Base-by-base conservation (phyloP, 2,329 filamentous ascomycete genomes). In the Neoascochyta sp. region DNA sequence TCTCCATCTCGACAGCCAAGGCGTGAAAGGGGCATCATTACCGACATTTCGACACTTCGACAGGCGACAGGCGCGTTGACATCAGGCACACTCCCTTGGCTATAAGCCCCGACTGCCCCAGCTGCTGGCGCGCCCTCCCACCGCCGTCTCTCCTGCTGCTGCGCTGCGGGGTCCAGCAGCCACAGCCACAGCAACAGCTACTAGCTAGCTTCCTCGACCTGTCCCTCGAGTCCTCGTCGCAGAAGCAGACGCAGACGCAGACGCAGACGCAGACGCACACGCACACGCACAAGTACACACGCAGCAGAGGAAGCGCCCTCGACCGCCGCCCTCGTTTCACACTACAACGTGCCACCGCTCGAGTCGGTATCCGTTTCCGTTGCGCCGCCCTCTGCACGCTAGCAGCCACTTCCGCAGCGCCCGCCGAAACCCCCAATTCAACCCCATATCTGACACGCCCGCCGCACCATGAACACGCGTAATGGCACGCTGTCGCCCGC, bases 401-500 rank as follows among this genome's bases (percentile, higher is more conserved):
- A 44, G 45, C 36, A 34, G 36, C 32, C 27, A 45, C 43, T 42
- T 39, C 45, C 34, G 43, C 39, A 35, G 38, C 50, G 37, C 26
- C 29, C 34, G 25, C 29, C n/a, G 29, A 29, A 29, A 32, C n/a
- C 18, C 18, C 10, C 18, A 20, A 7, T 7, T 20, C 18, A 20
- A 20, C 39, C 34, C 43, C 27, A 24, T 23, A 34, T 52, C 42
- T 49, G 52, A 51, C 54, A 47, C 44, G 31, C 45, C 33, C 10
- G 36, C 14, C 34, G 34, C 37, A 42, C 33, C 23, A 60, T 63
- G 56, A 62, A 62, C 48, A 52, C 52, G 24, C 61, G 55, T 41
- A 63, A 58, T 49, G 60, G 55, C 43, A 55, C 61, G 18, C 51
- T 63, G 29, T 65, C 62, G 30, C 62, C 62, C 24, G 54, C 64